These are phyloP conservation scores for Endotrypanum monterogeii DNA, from an alignment of 208 protist species.

Conservation along the genomic window DNA sequence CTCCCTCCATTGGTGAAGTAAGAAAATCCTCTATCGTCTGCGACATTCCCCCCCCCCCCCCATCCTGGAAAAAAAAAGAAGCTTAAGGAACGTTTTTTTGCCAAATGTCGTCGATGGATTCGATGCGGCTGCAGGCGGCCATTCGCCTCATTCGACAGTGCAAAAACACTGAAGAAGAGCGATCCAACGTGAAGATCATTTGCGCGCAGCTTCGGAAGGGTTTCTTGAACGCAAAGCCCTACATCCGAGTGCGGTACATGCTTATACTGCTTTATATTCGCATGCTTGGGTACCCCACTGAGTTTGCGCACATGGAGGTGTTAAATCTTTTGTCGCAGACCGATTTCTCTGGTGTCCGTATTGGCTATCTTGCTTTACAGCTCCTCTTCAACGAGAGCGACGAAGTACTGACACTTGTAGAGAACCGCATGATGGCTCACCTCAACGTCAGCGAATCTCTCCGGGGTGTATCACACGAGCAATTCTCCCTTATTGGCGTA, in stretches of 20 bases:
- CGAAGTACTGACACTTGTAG: slow-evolving; percentile 98
- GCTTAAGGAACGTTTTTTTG: neutral
- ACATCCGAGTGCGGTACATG: slow-evolving; percentile 97
- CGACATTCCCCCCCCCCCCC: no score
- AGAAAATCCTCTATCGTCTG: no score
- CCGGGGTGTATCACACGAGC: slow-evolving; percentile 46
- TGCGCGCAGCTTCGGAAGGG: slow-evolving; percentile 94
- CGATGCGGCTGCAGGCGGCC: slow-evolving; percentile 93
- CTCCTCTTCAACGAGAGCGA: slow-evolving; percentile 97
- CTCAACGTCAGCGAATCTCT: slow-evolving; percentile 48
- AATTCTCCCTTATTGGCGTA: slow-evolving; percentile 90
- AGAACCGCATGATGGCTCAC: slow-evolving; percentile 98
- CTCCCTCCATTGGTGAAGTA: no score
- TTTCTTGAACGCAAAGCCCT: slow-evolving; percentile 93
- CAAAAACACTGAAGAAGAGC: slow-evolving; percentile 97
- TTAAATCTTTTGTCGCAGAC: slow-evolving; percentile 96
- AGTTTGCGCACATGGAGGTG: slow-evolving; percentile 99
- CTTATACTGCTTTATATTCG: slow-evolving; percentile 99
- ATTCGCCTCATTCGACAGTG: slow-evolving; percentile 96
- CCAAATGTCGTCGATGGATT: slow-evolving; percentile 75
- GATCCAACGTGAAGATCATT: slow-evolving; percentile 95
- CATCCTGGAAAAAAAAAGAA: no score
- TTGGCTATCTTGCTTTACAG: slow-evolving; percentile 97
- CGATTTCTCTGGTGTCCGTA: slow-evolving; percentile 97
- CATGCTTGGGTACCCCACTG: slow-evolving; percentile 99